phyloP scores from a whole-genome alignment of 257 asterid genomes.

The Ocimum tenuiflorum region DNA sequence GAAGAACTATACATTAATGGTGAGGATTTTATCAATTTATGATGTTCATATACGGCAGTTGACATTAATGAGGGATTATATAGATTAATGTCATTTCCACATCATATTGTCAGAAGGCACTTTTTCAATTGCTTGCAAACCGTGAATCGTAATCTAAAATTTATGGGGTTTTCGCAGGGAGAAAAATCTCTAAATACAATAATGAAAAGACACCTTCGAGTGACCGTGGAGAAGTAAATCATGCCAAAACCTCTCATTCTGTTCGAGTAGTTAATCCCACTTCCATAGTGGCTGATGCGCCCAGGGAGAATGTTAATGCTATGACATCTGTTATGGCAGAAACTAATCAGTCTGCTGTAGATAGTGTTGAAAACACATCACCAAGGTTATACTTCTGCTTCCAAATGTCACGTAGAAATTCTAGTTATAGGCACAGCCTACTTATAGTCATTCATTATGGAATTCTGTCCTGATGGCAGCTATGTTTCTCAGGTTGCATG shows the following conservation, averaged over 20 bases:
- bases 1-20: conserved; percentile 34
- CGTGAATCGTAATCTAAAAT: conserved; percentile 14
- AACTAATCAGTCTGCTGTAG: conserved; percentile 25
- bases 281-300: conserved; percentile 21
- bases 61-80: conserved; percentile 6
- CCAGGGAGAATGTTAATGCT: conserved; percentile 30
- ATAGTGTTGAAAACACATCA: conserved; percentile 27
- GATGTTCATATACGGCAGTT: conserved; percentile 8
- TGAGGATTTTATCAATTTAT: conserved; percentile 31
- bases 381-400: conserved; percentile 45
- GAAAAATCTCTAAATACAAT: conserved; percentile 22
- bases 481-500: conserved; percentile 59
- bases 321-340: conserved; percentile 17
- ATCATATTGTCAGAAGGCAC: neutral
- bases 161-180: conserved; percentile 61
- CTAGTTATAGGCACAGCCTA: conserved; percentile 14
- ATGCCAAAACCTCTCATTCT: conserved; percentile 22
- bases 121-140: conserved; percentile 9
- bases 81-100: conserved; percentile 5
- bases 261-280: conserved; percentile 29
- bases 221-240: conserved; percentile 28
- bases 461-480: conserved; percentile 24
- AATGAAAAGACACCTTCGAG: conserved; percentile 28
- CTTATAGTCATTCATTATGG: conserved; percentile 23
- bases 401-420: conserved; percentile 9